phyloP scores from a whole-genome alignment of 306 rosid species.

The Malus asiatica region DNA sequence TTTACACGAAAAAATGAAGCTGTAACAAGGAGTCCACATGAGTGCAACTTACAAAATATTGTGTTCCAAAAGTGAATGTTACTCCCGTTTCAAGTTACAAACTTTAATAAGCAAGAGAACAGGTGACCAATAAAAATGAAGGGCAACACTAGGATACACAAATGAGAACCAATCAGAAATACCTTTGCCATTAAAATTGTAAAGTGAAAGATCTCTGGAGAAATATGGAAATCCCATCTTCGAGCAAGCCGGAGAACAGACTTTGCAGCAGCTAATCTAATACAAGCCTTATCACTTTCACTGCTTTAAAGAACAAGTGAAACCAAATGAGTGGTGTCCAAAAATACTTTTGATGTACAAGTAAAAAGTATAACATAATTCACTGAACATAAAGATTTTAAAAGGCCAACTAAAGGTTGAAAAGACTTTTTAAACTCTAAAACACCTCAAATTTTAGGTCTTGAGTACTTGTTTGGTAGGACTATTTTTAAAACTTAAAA shows the following conservation, averaged over 20 bases:
- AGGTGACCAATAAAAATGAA: not conserved
- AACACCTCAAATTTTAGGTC: no score
- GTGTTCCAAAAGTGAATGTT: not conserved
- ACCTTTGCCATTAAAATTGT: conserved; percentile 68
- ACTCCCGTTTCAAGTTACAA: not conserved
- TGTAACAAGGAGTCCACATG: not conserved
- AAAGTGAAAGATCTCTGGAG: conserved; percentile 51
- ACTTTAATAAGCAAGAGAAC: not conserved
- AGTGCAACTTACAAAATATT: not conserved
- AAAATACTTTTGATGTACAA: not conserved
- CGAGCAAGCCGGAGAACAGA: conserved; percentile 69
- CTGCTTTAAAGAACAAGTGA: conserved; percentile 31
- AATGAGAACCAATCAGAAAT: conserved; percentile 15
- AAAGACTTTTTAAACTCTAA: not conserved
- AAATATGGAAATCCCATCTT: conserved; percentile 80
- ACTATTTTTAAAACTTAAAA: no score
- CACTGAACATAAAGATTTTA: not conserved
- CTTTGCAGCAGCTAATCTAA: conserved; percentile 80
- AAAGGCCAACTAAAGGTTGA: not conserved
- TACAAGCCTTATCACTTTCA: conserved; percentile 43
- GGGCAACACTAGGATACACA: not conserved
- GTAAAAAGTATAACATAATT: not conserved
- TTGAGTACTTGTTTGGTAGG: no score
- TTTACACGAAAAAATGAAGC: not conserved
- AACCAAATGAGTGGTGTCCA: conserved; percentile 3